phyloP scores from a whole-genome alignment of 163 green algal species.

The Scenedesmus sp. region DNA sequence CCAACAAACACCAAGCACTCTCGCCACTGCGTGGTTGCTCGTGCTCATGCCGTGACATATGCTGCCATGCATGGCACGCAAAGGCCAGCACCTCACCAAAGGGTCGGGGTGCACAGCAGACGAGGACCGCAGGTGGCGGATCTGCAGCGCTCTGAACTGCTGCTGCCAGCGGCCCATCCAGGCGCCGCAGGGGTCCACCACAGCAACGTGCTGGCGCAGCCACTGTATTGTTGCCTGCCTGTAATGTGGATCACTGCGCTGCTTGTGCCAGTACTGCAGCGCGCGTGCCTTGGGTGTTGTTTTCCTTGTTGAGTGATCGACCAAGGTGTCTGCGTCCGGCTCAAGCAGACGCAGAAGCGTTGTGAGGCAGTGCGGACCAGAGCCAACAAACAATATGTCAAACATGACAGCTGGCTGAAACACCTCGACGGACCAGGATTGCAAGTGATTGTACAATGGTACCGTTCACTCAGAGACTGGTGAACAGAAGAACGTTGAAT shows the following conservation, averaged over 20 bases:
- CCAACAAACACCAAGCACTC: no score
- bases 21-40: neutral
- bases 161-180: slow-evolving; percentile 33
- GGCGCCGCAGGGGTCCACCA: slow-evolving; percentile 15
- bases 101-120: slow-evolving; percentile 34
- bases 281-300: neutral
- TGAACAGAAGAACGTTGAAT: no score
- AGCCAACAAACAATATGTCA: slow-evolving; percentile 30
- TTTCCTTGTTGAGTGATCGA: neutral
- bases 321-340: neutral
- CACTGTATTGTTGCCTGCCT: neutral
- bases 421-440: neutral
- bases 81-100: neutral
- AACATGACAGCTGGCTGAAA: neutral
- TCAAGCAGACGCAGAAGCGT: slow-evolving; percentile 25
- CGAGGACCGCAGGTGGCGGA: slow-evolving; percentile 28
- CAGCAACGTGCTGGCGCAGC: slow-evolving; percentile 26
- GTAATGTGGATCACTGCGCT: neutral
- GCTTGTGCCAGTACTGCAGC: neutral
- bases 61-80: neutral
- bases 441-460: no score
- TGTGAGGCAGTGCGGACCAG: slow-evolving; percentile 31
- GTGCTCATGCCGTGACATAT: neutral
- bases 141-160: slow-evolving; percentile 29
- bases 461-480: no score